Evolutionary conservation across 768 basidiomycete genomes (phyloP), one percentile per base, ranked within the genome.

Genomic region (Russula griseocarnosa): DNA sequence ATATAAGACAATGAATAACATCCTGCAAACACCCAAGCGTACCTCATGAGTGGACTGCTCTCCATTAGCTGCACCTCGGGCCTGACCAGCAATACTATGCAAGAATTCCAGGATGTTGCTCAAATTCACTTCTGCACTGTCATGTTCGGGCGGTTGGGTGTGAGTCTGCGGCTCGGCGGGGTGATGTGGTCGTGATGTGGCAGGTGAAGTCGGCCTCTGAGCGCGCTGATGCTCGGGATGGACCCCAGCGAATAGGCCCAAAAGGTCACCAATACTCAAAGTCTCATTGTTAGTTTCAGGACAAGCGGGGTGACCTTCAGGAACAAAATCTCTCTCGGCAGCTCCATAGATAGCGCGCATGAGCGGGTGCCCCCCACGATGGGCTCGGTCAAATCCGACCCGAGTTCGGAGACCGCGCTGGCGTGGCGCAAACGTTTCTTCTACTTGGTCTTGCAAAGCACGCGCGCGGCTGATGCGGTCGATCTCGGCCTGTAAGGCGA

Each of bases 61-160:
- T 22, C 7, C 34, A n/a, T 11, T 38, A 30, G 47, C 22, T 11
- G 40, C 38, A 3, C 10, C 63, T 3, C 11, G 22, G 30, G 24
- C 30, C n/a, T 38, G 54, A 18, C 54, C 14, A 3, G 22, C 47
- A 30, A 56, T 42, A 11, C 24, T 13, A 3, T 61, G 54, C 4
- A 65, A n/a, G 40, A 61, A 38, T 9, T 65, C 59, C 30, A 65
- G 8, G 3, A 65, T 11, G 42, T 42, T 24, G 3, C 13, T 20
- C 10, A 65, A 42, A 1, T 49, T n/a, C 11, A 24, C 49, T 16
- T 26, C 49, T 18, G 1, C 49, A 28, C 22, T 22, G 11, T 34
- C 30, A 1, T 6, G n/a, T 47, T 50, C 44, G 7, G 36, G 9
- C 5, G 42, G 3, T 1, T n/a, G 8, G 0, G 53, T 22, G 24